phyloP scores from a whole-genome alignment of 1,284 basidiomycete genomes.

The Boletellus deceptivus region DNA sequence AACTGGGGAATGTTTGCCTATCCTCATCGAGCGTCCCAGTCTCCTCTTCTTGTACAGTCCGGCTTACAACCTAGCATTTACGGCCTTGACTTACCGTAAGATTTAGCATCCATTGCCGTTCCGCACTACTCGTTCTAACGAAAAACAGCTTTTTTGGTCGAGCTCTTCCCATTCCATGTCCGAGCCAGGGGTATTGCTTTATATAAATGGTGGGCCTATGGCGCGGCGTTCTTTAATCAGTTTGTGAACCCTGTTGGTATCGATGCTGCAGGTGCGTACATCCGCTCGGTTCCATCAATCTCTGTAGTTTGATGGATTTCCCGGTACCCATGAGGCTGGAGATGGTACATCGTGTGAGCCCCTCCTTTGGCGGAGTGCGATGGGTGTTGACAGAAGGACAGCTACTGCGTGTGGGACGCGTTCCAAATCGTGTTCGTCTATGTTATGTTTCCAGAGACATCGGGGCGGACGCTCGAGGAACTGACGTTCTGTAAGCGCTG shows the following conservation, averaged over 20 bases:
- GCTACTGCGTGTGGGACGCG: constrained; percentile 44
- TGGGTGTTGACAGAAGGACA: constrained; percentile 1
- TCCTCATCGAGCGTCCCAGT: neutral
- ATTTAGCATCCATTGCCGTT: neutral
- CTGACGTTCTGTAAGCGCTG: constrained; percentile 53
- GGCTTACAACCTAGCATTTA: constrained; percentile 8
- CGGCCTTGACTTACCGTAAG: constrained; percentile 12
- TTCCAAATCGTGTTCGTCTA: constrained; percentile 51
- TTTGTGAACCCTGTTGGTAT: constrained; percentile 23
- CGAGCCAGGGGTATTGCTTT: constrained; percentile 17
- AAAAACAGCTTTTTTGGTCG: constrained; percentile 20
- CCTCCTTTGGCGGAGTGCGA: too few species aligned
- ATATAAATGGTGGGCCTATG: constrained; percentile 12
- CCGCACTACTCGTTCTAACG: too few species aligned
- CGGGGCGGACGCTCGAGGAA: constrained; percentile 57
- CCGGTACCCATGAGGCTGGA: constrained; percentile 15
- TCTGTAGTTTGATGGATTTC: too few species aligned
- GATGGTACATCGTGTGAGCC: constrained; percentile 21
- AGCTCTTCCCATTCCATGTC: constrained; percentile 26
- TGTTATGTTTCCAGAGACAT: constrained; percentile 54
- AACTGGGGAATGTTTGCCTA: neutral
- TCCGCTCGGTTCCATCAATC: neutral
- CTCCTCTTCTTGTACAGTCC: constrained; percentile 9
- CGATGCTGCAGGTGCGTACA: constrained; percentile 6
- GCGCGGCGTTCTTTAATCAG: constrained; percentile 10